Evolutionary conservation across 1,284 basidiomycete species (phyloP).

Genomic region (Phlebopus sp.): DNA sequence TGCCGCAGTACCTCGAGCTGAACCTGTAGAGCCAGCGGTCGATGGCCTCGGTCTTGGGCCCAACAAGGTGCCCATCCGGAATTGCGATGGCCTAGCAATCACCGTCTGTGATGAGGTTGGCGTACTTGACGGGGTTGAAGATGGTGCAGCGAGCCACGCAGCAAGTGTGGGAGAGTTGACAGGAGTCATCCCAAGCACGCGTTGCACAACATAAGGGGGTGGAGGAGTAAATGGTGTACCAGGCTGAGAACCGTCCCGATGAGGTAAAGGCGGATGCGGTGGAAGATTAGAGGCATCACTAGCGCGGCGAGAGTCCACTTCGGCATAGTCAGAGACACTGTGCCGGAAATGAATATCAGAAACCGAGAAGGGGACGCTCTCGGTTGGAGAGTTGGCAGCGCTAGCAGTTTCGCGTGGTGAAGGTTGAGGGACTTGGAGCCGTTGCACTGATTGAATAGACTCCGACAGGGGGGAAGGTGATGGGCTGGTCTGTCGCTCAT

Average conservation of each 20-base stretch:
- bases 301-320: constrained; percentile 36
- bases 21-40: constrained; percentile 19
- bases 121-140: not conserved
- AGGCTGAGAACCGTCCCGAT: constrained; percentile 21
- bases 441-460: constrained; percentile 5
- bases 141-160: not conserved
- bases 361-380: constrained; percentile 66
- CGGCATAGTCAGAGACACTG: constrained; percentile 47
- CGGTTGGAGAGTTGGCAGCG: constrained; percentile 51
- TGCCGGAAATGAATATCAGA: constrained; percentile 64
- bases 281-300: constrained; percentile 41
- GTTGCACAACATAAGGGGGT: constrained; percentile 31
- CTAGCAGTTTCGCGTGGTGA: constrained; percentile 20
- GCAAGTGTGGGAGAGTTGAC: constrained; percentile 13
- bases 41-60: constrained; percentile 30
- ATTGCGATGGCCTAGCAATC: constrained; percentile 2
- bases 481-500: constrained; percentile 12
- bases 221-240: constrained; percentile 18
- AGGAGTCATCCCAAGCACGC: constrained; percentile 30
- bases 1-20: constrained; percentile 16
- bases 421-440: constrained; percentile 13
- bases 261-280: constrained; percentile 52
- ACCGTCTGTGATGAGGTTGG: not conserved
- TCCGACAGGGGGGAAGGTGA: constrained; percentile 10
- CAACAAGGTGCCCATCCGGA: constrained; percentile 25